These are phyloP conservation scores for Debaryomyces prosopidis DNA, from an alignment of 805 yeast species.

Conservation along the genomic window DNA sequence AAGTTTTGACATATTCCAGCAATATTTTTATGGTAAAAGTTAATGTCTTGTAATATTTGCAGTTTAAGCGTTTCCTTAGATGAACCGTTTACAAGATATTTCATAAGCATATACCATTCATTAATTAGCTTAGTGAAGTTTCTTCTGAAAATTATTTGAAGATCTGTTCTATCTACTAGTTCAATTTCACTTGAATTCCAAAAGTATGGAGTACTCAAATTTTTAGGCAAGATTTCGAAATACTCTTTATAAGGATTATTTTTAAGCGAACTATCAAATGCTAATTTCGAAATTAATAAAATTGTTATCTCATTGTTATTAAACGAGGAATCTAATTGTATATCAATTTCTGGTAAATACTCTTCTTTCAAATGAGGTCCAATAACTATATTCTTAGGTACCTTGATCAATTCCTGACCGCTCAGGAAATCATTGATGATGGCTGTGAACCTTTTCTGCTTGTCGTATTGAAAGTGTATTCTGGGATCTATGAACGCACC, in stretches of 20 bases:
- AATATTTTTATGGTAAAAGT: not conserved
- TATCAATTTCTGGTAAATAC: not conserved
- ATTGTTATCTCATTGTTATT: constrained; percentile 4
- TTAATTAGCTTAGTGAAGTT: constrained; percentile 4
- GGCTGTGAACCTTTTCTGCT: not conserved
- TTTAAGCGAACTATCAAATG: constrained; percentile 1
- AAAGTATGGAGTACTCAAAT: constrained; percentile 4
- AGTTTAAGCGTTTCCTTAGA: not conserved
- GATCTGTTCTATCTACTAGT: constrained; percentile 4
- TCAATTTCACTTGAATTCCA: constrained; percentile 4
- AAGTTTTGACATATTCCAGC: not conserved
- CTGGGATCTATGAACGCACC: not conserved
- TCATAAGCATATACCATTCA: constrained; percentile 6
- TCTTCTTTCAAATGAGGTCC: constrained; percentile 3
- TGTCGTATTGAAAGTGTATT: not conserved
- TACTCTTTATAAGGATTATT: constrained; percentile 3
- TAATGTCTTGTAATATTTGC: not conserved
- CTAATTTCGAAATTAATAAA: constrained; percentile 5
- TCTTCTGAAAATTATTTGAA: constrained; percentile 3
- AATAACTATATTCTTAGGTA: constrained; percentile 4
- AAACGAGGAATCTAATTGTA: not conserved
- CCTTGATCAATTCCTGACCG: not conserved
- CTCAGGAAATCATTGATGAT: not conserved
- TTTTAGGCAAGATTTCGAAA: constrained; percentile 6
- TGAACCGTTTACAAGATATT: not conserved